A percentile compares a stretch with the other conserved stretches of the same genome.
Conservation (phyloP, 176 grass and related monocot genomes). For the Eleusine coracana region DNA sequence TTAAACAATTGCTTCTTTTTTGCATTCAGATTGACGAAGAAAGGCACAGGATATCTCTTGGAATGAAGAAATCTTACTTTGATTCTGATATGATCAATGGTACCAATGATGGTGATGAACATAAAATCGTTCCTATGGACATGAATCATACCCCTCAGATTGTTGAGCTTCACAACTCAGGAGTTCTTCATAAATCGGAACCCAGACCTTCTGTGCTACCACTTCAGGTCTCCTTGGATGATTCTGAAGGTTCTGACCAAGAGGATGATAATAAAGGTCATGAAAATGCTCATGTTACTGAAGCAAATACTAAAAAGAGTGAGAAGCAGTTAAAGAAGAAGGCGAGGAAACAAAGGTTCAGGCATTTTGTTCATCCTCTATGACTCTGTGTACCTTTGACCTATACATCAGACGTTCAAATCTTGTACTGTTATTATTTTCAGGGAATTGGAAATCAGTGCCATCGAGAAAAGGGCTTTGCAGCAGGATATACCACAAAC, state of each 20-base stretch:
- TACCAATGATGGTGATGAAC: constrained; percentile 36
- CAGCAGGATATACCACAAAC: constrained; percentile 73
- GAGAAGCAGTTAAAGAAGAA: constrained; percentile 72
- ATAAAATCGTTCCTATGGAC: constrained; percentile 42
- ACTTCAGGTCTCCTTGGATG: constrained; percentile 79
- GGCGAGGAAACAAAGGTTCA: constrained; percentile 73
- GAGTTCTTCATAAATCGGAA: constrained; percentile 47
- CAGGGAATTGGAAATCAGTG: constrained; percentile 76
- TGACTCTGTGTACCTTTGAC: constrained; percentile 14
- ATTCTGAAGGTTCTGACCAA: constrained; percentile 75
- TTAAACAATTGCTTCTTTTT: constrained; percentile 17
- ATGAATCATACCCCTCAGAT: constrained; percentile 27
- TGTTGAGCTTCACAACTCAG: constrained; percentile 36
- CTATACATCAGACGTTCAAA: background rate
- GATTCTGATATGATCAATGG: constrained; percentile 38
- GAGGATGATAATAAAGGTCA: constrained; percentile 50
- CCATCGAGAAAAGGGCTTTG: constrained; percentile 76
- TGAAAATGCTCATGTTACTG: constrained; percentile 40
- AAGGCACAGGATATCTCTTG: constrained; percentile 78
- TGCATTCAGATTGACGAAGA: constrained; percentile 70
- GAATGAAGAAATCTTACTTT: constrained; percentile 86
- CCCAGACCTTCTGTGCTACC: constrained; percentile 55
- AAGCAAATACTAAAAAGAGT: constrained; percentile 56
- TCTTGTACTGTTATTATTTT: too few relatives aligned
- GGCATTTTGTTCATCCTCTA: constrained; percentile 28